A percentile compares a stretch with the other conserved stretches of the same genome.
phyloP scores from a whole-genome alignment of 805 yeast genomes.

The Nakazawaea pomicola region DNA sequence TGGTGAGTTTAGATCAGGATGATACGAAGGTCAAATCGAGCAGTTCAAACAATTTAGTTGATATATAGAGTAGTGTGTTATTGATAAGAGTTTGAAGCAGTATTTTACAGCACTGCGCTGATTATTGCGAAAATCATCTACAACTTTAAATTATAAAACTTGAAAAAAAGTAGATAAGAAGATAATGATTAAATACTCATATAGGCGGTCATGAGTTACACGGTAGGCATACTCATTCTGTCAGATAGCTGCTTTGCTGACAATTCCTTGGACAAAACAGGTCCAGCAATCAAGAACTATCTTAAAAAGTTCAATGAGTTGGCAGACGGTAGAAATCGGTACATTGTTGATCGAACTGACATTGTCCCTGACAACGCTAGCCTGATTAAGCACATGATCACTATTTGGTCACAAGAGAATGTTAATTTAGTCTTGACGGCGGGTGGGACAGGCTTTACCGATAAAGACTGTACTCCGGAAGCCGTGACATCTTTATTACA shows the following conservation, averaged over 20 bases:
- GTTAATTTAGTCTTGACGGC: slow-evolving; percentile 36
- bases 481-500: slow-evolving; percentile 38
- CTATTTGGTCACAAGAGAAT: slow-evolving; percentile 19
- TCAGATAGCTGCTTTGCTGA: slow-evolving; percentile 36
- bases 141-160: no score
- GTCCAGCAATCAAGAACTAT: slow-evolving; percentile 21
- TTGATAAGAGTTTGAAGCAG: no score
- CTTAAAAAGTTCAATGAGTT: slow-evolving; percentile 14
- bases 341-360: slow-evolving; percentile 12
- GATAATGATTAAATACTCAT: no score
- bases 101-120: no score
- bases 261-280: slow-evolving; percentile 27
- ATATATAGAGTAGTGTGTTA: no score
- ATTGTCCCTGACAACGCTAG: slow-evolving; percentile 33
- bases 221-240: slow-evolving; percentile 31
- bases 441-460: slow-evolving; percentile 51
- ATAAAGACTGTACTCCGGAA: slow-evolving; percentile 45
- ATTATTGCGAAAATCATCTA: no score
- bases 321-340: slow-evolving; percentile 7
- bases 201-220: slow-evolving; percentile 16
- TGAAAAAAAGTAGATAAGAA: background rate
- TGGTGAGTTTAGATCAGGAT: no score
- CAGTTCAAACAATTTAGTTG: no score
- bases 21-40: no score
- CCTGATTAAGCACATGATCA: slow-evolving; percentile 26